Conservation (phyloP, 345 rosid species). For the Psidium guajava region DNA sequence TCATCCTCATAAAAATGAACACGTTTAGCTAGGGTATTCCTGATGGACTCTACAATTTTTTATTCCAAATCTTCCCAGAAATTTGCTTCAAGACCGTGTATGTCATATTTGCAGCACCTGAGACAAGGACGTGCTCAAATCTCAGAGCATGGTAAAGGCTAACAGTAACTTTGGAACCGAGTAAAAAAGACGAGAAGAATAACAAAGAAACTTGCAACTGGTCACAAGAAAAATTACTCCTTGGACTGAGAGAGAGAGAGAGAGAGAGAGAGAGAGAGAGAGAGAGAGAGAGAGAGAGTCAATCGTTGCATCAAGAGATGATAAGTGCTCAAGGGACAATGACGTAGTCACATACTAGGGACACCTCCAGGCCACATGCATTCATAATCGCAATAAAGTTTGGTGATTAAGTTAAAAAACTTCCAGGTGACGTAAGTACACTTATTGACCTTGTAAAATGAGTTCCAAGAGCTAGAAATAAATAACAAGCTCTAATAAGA, state of each 20-base stretch:
- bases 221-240: neutral
- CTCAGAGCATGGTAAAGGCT: constrained; percentile 12
- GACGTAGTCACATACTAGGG: neutral
- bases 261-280: too few relatives aligned
- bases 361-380: neutral
- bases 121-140: constrained; percentile 10
- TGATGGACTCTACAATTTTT: constrained; percentile 72
- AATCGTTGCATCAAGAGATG: neutral
- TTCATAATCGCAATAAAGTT: neutral
- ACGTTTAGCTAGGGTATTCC: constrained; percentile 82
- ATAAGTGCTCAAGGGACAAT: neutral
- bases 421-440: neutral
- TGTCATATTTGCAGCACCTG: constrained; percentile 95
- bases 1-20: constrained; percentile 93
- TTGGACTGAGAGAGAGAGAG: neutral
- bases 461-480: neutral
- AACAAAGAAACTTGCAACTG: neutral
- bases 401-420: neutral
- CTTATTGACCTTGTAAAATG: neutral
- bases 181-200: neutral
- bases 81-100: constrained; percentile 63
- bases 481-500: neutral
- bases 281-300: too few relatives aligned
- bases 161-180: neutral
- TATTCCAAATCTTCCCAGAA: constrained; percentile 95